phyloP scores from a whole-genome alignment of 164 flowering plant species.

The Akebia trifoliata region DNA sequence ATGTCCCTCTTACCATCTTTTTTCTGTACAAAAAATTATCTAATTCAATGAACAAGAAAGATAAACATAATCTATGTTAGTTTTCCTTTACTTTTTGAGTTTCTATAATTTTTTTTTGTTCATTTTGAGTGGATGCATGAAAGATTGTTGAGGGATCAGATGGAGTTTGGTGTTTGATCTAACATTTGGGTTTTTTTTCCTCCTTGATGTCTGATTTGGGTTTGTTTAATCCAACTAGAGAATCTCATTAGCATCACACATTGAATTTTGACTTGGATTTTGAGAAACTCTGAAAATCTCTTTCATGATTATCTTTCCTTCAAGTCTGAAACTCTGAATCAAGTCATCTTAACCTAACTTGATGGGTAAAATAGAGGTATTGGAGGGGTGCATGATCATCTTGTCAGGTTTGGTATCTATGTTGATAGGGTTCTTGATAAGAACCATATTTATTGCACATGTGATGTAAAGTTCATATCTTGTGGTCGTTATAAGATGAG shows the following conservation, averaged over 20 bases:
- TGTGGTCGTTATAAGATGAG: no score
- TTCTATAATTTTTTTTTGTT: neutral
- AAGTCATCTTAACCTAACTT: neutral
- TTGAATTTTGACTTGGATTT: no score
- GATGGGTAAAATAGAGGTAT: neutral
- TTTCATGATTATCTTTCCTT: neutral
- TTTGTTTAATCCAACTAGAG: neutral
- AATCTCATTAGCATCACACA: no score
- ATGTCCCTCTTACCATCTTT: neutral
- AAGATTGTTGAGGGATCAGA: neutral
- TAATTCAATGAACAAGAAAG: conserved; percentile 17
- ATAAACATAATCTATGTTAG: neutral
- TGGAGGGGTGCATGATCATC: neutral
- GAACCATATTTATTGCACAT: conserved; percentile 9
- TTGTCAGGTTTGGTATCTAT: conserved; percentile 4
- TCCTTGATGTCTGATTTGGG: neutral
- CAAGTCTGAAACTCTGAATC: conserved; percentile 4
- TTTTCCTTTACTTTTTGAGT: neutral
- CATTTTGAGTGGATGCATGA: neutral
- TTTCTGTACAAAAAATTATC: conserved; percentile 20
- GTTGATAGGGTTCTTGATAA: conserved; percentile 3
- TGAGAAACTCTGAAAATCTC: neutral
- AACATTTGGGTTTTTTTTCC: neutral
- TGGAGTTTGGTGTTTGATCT: neutral
- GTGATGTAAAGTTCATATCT: conserved; percentile 4